phyloP scores from a whole-genome alignment of 805 yeast species.

The Candida easanensis region DNA sequence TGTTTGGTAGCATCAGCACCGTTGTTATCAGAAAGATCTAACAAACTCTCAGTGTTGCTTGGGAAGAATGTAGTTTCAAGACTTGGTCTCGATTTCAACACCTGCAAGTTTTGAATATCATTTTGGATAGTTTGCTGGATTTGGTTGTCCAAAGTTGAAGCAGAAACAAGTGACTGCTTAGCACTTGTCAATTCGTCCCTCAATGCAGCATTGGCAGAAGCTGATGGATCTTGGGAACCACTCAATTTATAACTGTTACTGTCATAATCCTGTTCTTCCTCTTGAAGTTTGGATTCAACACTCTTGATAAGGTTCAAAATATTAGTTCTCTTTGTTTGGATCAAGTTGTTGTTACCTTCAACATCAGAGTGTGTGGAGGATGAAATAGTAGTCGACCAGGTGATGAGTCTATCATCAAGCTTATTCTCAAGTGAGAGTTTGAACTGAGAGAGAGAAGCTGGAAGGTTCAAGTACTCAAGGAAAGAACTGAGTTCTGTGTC shows the following conservation, averaged over 20 bases:
- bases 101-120: constrained; percentile 38
- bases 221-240: constrained; percentile 33
- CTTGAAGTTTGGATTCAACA: constrained; percentile 32
- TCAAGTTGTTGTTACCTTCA: constrained; percentile 26
- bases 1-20: constrained; percentile 29
- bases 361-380: constrained; percentile 30
- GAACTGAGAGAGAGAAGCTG: constrained; percentile 57
- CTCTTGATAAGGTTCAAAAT: constrained; percentile 36
- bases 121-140: constrained; percentile 47
- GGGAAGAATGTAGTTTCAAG: constrained; percentile 21
- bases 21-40: constrained; percentile 64
- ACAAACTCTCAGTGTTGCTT: constrained; percentile 40
- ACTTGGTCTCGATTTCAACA: constrained; percentile 44
- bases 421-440: constrained; percentile 32
- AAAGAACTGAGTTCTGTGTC: constrained; percentile 77
- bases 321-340: constrained; percentile 33
- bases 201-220: constrained; percentile 36
- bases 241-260: constrained; percentile 34
- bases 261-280: constrained; percentile 36
- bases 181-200: constrained; percentile 57
- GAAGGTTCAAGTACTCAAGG: constrained; percentile 76
- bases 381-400: constrained; percentile 28
- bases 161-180: constrained; percentile 59
- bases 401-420: constrained; percentile 30
- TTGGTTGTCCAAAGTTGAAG: constrained; percentile 56